phyloP scores from a whole-genome alignment of 2,329 filamentous ascomycete species.

The Microascus cirrosus region DNA sequence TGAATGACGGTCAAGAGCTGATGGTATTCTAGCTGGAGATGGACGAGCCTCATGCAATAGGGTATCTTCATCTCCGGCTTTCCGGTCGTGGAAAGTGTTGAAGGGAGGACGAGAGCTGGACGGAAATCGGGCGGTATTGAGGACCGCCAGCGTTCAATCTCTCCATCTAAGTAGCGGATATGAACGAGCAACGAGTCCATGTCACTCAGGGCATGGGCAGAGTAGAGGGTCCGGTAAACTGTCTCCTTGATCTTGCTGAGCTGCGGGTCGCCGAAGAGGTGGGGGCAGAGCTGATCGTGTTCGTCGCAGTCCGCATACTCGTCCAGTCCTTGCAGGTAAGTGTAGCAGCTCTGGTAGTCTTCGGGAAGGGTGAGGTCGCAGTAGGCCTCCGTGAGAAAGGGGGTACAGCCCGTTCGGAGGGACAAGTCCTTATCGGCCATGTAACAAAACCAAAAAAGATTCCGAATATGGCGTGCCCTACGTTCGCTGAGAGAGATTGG shows the following conservation, averaged over 20 bases:
- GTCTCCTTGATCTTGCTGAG: background rate
- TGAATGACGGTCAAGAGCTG: background rate
- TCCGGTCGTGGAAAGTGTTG: background rate
- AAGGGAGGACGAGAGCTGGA: background rate
- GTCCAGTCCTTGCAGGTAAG: too few species aligned
- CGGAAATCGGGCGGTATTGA: background rate
- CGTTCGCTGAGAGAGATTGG: background rate
- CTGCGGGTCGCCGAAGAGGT: background rate
- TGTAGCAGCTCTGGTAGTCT: background rate
- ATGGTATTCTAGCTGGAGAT: background rate
- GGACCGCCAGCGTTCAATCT: background rate
- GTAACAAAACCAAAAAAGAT: conserved; percentile 33
- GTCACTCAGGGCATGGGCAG: background rate
- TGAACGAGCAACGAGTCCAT: background rate
- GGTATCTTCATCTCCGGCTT: background rate
- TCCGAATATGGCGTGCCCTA: conserved; percentile 21
- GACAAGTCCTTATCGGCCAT: conserved; percentile 15
- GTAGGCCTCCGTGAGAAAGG: conserved; percentile 27
- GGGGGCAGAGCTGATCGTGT: background rate
- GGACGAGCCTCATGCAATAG: background rate
- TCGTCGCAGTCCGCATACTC: too few species aligned
- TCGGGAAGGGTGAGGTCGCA: conserved; percentile 36
- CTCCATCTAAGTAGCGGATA: background rate
- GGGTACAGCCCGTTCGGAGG: conserved; percentile 12
- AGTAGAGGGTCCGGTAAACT: background rate